phyloP scores from a whole-genome alignment of 1,284 basidiomycete genomes.

The Austroboletus sp. region DNA sequence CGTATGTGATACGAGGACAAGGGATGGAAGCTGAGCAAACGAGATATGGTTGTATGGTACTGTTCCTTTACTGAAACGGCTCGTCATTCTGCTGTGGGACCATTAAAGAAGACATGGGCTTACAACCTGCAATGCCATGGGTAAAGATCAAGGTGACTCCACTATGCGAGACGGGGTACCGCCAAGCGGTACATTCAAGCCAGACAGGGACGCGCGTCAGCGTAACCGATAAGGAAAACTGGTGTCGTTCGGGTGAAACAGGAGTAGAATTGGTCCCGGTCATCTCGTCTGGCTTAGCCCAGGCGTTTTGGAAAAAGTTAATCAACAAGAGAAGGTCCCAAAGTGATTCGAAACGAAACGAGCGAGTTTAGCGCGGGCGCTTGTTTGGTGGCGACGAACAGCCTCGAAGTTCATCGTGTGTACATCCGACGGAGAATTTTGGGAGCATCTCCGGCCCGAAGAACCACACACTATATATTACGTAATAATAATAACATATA shows the following conservation, averaged over 20 bases:
- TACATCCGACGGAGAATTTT: too few relatives aligned
- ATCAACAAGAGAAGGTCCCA: too few relatives aligned
- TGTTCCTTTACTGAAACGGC: conserved; percentile 44
- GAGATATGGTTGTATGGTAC: conserved; percentile 43
- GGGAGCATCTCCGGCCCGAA: too few relatives aligned
- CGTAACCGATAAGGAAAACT: conserved; percentile 13
- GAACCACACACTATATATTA: too few relatives aligned
- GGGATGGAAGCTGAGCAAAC: conserved; percentile 33
- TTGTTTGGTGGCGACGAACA: too few relatives aligned
- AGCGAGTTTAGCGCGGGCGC: too few relatives aligned
- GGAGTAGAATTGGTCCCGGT: not conserved
- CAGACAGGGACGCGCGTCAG: conserved; percentile 11
- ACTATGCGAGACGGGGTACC: conserved; percentile 24
- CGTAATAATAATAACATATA: too few relatives aligned
- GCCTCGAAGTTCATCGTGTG: too few relatives aligned
- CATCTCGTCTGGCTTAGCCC: not conserved
- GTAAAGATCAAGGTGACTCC: conserved; percentile 26
- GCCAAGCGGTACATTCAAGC: conserved; percentile 21
- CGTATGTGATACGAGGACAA: conserved; percentile 32
- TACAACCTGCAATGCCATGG: conserved; percentile 28
- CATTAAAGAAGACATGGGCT: conserved; percentile 4
- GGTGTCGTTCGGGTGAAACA: conserved; percentile 20
- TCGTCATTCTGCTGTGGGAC: too few relatives aligned
- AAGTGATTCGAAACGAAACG: too few relatives aligned
- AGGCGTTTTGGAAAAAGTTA: too few relatives aligned